A percentile compares a stretch with the other conserved stretches of the same genome.
phyloP scores from a whole-genome alignment of 1,284 basidiomycete genomes.

The Rhodotorula glutinis region DNA sequence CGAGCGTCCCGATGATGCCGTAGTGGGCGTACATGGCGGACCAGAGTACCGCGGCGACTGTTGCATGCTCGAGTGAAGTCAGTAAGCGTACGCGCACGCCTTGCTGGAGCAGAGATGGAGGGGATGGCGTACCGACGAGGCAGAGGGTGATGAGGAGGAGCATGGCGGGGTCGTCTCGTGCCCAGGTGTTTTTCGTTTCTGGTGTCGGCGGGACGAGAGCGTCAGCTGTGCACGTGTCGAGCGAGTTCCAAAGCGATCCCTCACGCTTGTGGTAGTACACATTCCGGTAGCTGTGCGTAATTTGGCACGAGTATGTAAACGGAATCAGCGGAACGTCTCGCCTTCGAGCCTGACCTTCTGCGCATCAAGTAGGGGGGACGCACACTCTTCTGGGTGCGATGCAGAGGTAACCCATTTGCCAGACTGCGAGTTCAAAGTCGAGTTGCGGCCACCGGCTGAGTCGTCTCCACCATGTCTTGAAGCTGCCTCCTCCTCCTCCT shows the following conservation, averaged over 20 bases:
- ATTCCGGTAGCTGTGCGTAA: slow-evolving; percentile 65
- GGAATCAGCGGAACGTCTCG: too few species aligned
- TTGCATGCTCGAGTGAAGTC: not conserved
- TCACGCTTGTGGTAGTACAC: slow-evolving; percentile 87
- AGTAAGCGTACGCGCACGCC: not conserved
- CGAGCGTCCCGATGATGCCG: slow-evolving; percentile 57
- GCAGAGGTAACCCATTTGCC: slow-evolving; percentile 88
- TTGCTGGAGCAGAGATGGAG: slow-evolving; percentile 3
- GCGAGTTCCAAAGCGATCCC: slow-evolving; percentile 35
- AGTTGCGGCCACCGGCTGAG: slow-evolving; percentile 35
- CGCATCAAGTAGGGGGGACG: slow-evolving; percentile 49
- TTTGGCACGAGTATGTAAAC: too few species aligned
- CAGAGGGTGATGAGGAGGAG: slow-evolving; percentile 75
- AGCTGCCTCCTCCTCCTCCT: slow-evolving; percentile 6
- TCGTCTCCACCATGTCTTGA: slow-evolving; percentile 34
- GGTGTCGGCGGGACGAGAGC: slow-evolving; percentile 35
- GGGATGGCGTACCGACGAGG: slow-evolving; percentile 58
- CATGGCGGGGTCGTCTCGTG: slow-evolving; percentile 90
- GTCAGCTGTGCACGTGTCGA: not conserved
- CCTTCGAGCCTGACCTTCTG: too few species aligned
- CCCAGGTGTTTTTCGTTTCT: slow-evolving; percentile 99
- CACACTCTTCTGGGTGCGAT: slow-evolving; percentile 85
- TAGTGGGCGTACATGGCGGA: slow-evolving; percentile 72
- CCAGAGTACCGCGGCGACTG: slow-evolving; percentile 78
- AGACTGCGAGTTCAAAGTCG: slow-evolving; percentile 89